phyloP scores from a whole-genome alignment of 2,329 filamentous ascomycete genomes.

The Hypoxylon sp. region DNA sequence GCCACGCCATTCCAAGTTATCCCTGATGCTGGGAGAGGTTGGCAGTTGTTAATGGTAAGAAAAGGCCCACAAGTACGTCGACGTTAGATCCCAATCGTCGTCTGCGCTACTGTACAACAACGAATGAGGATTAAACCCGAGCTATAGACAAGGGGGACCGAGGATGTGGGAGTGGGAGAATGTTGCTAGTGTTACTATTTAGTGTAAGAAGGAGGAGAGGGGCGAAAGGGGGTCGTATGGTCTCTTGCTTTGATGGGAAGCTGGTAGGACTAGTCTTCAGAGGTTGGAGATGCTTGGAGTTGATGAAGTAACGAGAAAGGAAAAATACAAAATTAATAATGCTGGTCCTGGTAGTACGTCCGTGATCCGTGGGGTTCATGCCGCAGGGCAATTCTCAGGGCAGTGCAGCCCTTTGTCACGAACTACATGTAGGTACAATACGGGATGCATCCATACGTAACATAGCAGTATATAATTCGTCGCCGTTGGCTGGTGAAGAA shows the following conservation, averaged over 20 bases:
- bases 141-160: conserved; percentile 35
- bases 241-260: conserved; percentile 28
- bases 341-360: conserved; percentile 22
- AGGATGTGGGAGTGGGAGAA: conserved; percentile 31
- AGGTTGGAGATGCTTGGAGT: conserved; percentile 27
- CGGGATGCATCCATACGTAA: conserved; percentile 37
- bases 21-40: conserved; percentile 39
- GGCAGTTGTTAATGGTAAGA: conserved; percentile 40
- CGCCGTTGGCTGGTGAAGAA: conserved; percentile 27
- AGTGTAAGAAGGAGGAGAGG: conserved; percentile 25
- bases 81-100: conserved; percentile 39
- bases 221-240: conserved; percentile 29
- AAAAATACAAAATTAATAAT: conserved; percentile 15
- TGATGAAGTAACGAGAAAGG: conserved; percentile 30
- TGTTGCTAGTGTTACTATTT: conserved; percentile 28
- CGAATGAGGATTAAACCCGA: conserved; percentile 38
- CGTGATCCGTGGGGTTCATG: conserved; percentile 40
- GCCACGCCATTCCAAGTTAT: conserved; percentile 39
- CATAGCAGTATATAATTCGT: conserved; percentile 29
- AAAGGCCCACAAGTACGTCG: conserved; percentile 40
- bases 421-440: conserved; percentile 44
- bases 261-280: conserved; percentile 21
- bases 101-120: conserved; percentile 35
- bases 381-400: conserved; percentile 24
- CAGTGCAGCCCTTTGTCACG: conserved; percentile 25